phyloP scores from a whole-genome alignment of 768 basidiomycete species.

The Podaxis pistillaris region DNA sequence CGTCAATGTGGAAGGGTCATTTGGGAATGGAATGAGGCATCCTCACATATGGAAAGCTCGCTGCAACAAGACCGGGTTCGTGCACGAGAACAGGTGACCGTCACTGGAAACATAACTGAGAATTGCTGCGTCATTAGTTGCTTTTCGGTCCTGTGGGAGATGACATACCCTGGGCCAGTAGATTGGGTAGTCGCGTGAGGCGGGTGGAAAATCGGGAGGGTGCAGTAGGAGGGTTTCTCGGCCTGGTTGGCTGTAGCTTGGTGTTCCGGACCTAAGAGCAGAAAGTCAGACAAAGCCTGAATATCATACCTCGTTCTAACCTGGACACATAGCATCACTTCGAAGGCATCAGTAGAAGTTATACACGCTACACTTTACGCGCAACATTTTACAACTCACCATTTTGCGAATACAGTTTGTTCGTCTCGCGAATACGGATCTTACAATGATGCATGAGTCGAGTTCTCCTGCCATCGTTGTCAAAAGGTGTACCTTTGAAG shows the following conservation, averaged over 20 bases:
- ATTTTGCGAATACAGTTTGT: slow-evolving; percentile 50
- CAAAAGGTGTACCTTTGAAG: slow-evolving; percentile 44
- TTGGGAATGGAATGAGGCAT: slow-evolving; percentile 7
- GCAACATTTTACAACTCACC: slow-evolving; percentile 34
- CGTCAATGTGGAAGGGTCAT: neutral
- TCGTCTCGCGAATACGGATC: slow-evolving; percentile 63
- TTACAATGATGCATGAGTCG: slow-evolving; percentile 39
- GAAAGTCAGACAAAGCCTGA: neutral
- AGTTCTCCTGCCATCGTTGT: no score
- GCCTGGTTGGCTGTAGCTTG: slow-evolving; percentile 31
- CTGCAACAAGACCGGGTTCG: slow-evolving; percentile 48
- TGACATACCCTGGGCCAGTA: slow-evolving; percentile 11
- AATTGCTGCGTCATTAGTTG: neutral
- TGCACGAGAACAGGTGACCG: slow-evolving; percentile 53
- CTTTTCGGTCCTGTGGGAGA: neutral
- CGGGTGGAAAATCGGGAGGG: slow-evolving; percentile 52
- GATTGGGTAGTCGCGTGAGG: slow-evolving; percentile 16
- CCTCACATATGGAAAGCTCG: slow-evolving; percentile 62
- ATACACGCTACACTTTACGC: neutral
- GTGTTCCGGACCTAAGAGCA: slow-evolving; percentile 48
- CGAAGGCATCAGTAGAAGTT: neutral
- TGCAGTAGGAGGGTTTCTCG: slow-evolving; percentile 53
- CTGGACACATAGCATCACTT: slow-evolving; percentile 52
- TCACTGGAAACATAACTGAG: slow-evolving; percentile 52
- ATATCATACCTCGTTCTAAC: slow-evolving; percentile 23